phyloP scores from a whole-genome alignment of 495 filamentous ascomycete genomes.

The Cercophora newfieldiana region DNA sequence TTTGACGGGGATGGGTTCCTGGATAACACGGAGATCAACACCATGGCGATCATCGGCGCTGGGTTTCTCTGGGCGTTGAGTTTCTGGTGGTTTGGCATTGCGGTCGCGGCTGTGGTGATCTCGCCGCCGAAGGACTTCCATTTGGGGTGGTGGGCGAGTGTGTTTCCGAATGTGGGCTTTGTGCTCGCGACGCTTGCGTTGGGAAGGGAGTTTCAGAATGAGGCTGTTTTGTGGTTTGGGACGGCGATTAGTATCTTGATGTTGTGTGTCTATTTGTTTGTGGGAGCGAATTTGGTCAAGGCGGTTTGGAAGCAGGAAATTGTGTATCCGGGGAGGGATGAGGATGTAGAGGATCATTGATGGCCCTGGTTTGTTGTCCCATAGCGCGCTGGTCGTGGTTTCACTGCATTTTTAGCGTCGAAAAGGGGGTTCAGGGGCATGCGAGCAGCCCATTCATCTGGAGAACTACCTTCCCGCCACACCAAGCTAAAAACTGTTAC shows the following conservation, averaged over 20 bases:
- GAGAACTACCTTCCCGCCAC: too few species aligned
- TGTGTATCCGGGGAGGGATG: constrained; percentile 63
- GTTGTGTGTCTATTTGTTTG: constrained; percentile 58
- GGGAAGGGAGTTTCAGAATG: constrained; percentile 45
- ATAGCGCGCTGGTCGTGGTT: too few species aligned
- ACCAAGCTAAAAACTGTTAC: too few species aligned
- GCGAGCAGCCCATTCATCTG: too few species aligned
- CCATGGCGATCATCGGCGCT: constrained; percentile 54
- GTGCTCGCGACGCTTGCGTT: constrained; percentile 52
- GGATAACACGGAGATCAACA: constrained; percentile 37
- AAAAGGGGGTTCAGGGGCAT: too few species aligned
- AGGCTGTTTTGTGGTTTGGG: constrained; percentile 46
- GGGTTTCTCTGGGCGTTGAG: constrained; percentile 74
- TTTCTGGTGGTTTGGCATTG: constrained; percentile 73
- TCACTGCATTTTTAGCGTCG: too few species aligned
- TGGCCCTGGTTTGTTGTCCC: too few species aligned
- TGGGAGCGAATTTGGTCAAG: constrained; percentile 52
- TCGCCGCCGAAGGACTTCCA: constrained; percentile 55
- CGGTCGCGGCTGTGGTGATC: constrained; percentile 53
- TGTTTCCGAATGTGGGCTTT: constrained; percentile 63
- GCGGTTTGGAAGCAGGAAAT: constrained; percentile 58
- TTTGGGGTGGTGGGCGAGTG: constrained; percentile 58
- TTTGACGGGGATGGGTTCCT: constrained; percentile 32
- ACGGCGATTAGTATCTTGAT: constrained; percentile 56
- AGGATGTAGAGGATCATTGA: constrained; percentile 52